These are phyloP conservation scores for Harrya chromipes DNA, from an alignment of 768 basidiomycete genomes.

Conservation along the genomic window DNA sequence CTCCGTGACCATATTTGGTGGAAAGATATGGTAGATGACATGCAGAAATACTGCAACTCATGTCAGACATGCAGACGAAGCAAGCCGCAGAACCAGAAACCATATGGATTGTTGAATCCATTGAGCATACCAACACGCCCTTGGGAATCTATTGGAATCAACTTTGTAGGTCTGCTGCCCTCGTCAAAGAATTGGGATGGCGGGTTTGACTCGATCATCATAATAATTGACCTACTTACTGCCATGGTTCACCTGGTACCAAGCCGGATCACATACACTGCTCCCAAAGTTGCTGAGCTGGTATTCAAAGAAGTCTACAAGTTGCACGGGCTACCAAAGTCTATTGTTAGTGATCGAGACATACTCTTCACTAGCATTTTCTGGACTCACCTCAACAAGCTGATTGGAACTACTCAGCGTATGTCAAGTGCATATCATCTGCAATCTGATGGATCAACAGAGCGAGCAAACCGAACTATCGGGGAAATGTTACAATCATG, in stretches of 20 bases:
- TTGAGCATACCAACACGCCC: slow-evolving; percentile 28
- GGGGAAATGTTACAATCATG: slow-evolving; percentile 7
- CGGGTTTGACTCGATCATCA: slow-evolving; percentile 25
- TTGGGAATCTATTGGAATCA: too few relatives aligned
- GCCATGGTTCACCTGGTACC: slow-evolving; percentile 26
- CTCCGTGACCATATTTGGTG: slow-evolving; percentile 40
- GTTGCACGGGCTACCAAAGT: slow-evolving; percentile 12
- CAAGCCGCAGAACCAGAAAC: slow-evolving; percentile 25
- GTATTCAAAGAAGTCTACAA: slow-evolving; percentile 36
- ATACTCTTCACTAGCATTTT: slow-evolving; percentile 24
- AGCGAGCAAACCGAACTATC: slow-evolving; percentile 16
- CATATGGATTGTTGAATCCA: slow-evolving; percentile 26
- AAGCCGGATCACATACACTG: slow-evolving; percentile 23
- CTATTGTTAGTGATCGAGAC: slow-evolving; percentile 25
- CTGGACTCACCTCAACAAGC: slow-evolving; percentile 16
- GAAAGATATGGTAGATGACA: slow-evolving; percentile 33
- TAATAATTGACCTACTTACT: slow-evolving; percentile 18
- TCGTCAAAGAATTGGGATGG: slow-evolving; percentile 2
- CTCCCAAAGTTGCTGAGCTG: slow-evolving; percentile 34
- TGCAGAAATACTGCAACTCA: slow-evolving; percentile 22
- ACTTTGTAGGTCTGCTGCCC: slow-evolving; percentile 39
- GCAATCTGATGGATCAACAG: slow-evolving; percentile 32
- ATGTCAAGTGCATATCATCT: slow-evolving; percentile 32
- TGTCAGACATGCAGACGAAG: slow-evolving; percentile 20
- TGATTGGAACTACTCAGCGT: neutral